These are phyloP conservation scores for Gymnopilus junonius DNA, from an alignment of 768 basidiomycete genomes.

Conservation along the genomic window DNA sequence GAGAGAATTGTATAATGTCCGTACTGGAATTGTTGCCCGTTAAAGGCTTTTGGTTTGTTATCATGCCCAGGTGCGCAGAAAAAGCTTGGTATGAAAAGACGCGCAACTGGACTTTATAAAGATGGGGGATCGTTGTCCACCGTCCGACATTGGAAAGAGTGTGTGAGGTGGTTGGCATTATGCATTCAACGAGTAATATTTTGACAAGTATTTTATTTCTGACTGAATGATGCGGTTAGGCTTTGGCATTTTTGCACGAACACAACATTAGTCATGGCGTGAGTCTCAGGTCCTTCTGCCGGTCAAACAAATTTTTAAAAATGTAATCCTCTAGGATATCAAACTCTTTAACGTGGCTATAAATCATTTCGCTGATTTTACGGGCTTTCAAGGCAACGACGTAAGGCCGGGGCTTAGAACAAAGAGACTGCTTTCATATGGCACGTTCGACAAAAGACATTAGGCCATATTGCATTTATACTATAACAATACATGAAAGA, in stretches of 20 bases:
- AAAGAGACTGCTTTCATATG: conserved; percentile 17
- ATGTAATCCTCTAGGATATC: conserved; percentile 9
- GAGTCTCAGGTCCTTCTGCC: not conserved
- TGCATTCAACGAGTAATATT: conserved; percentile 12
- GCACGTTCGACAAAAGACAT: conserved; percentile 16
- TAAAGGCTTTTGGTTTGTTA: conserved; percentile 25
- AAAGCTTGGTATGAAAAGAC: not conserved
- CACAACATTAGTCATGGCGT: conserved; percentile 26
- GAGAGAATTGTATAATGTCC: conserved; percentile 22
- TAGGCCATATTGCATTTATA: not conserved
- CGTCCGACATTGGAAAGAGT: not conserved
- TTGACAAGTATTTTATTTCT: not conserved
- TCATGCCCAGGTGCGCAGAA: conserved; percentile 4
- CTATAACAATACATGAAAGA: not conserved
- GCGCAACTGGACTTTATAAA: not conserved
- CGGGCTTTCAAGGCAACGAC: not conserved
- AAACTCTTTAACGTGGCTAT: conserved; percentile 16
- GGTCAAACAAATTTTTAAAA: not conserved
- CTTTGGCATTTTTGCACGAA: conserved; percentile 23
- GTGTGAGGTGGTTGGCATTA: conserved; percentile 11
- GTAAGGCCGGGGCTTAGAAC: conserved; percentile 3
- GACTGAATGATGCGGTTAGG: conserved; percentile 5
- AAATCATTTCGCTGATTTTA: conserved; percentile 13
- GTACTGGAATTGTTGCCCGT: conserved; percentile 25
- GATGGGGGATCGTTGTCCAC: conserved; percentile 15